phyloP scores from a whole-genome alignment of 371 early-diverging fungal species.

The Rhizopus arrhizus region DNA sequence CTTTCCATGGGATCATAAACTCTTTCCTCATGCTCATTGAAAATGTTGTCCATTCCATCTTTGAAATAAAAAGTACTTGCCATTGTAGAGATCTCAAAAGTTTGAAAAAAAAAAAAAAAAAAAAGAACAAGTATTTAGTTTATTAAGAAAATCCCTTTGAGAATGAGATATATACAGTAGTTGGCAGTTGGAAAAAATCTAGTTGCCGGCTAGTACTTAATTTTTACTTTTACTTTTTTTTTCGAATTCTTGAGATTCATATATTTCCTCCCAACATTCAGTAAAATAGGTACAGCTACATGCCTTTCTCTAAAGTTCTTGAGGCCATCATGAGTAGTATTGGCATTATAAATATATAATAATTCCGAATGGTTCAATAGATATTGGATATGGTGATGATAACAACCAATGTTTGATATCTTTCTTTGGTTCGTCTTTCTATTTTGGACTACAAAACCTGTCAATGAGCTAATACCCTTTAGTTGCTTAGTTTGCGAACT shows the following conservation, averaged over 20 bases:
- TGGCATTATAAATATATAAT: conserved; percentile 9
- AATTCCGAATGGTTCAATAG: conserved; percentile 6
- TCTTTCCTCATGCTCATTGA: conserved; percentile 22
- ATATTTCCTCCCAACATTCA: conserved; percentile 6
- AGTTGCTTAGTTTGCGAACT: conserved; percentile 7
- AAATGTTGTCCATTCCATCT: conserved; percentile 22
- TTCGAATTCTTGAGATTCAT: conserved; percentile 9
- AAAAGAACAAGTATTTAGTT: background rate
- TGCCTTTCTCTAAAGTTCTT: conserved; percentile 7
- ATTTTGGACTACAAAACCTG: conserved; percentile 8
- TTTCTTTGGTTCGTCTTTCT: conserved; percentile 9
- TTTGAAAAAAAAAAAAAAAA: conserved; percentile 1
- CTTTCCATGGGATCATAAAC: conserved; percentile 17
- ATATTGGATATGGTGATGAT: conserved; percentile 10
- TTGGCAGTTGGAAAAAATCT: conserved; percentile 9
- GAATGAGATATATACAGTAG: conserved; percentile 6
- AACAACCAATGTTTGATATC: conserved; percentile 10
- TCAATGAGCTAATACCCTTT: conserved; percentile 6
- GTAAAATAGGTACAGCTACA: conserved; percentile 8
- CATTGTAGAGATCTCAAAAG: conserved; percentile 4
- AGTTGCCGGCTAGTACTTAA: conserved; percentile 6
- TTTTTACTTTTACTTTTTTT: conserved; percentile 8
- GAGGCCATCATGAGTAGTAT: conserved; percentile 7
- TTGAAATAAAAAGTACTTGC: conserved; percentile 16
- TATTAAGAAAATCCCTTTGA: conserved; percentile 6